Evolutionary conservation across 169 alveolate species (phyloP), one percentile per base, ranked within the genome.

Genomic region (Neospora caninum): DNA sequence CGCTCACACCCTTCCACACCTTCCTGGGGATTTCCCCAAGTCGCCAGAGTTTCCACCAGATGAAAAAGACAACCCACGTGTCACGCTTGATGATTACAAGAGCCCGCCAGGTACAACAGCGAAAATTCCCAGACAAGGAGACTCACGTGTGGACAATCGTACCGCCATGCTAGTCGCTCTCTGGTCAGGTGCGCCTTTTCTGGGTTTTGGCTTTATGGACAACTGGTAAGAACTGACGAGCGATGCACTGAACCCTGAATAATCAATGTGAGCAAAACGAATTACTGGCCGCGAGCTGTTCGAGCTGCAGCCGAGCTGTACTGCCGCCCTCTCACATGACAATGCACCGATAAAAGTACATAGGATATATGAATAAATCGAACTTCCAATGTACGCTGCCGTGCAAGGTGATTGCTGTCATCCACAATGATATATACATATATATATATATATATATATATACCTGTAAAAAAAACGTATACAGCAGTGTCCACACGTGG

Each of bases 161-260:
- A 88, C 41, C 53, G 36, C 49, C 39, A 22, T 39, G 45, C 54
- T 67, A 29, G 91, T 91, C 34, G 34, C 53, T 31, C 25, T 73
- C 34, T n/a, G 94, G 92, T 41, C 82, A 16, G 29, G n/a, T n/a
- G 41, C 84, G 36, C 95, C 95, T 0, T 82, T 34, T 31, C 43
- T 92, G 16, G 95, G 95, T 6, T 92, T 92, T 38, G 95, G 95
- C 18, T 54, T 92, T 39, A 69, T 82, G 84, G 95, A 92, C 49
- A 86, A 93, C 45, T 86, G 95, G 95, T 58, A 38, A 83, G 84
- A 41, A n/a, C 18, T 31, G 80, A 69, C 41, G 41, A 18, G 31
- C 80, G 13, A n/a, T 16, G 31, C 18, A 69, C 16, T 27, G 13
- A 22, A 69, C 18, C 38, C 25, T 58, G 16, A 18, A 69, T n/a